A percentile compares a stretch with the other conserved stretches of the same genome.
phyloP scores from a whole-genome alignment of 208 protist species.

The Herpetomonas tarakana region DNA sequence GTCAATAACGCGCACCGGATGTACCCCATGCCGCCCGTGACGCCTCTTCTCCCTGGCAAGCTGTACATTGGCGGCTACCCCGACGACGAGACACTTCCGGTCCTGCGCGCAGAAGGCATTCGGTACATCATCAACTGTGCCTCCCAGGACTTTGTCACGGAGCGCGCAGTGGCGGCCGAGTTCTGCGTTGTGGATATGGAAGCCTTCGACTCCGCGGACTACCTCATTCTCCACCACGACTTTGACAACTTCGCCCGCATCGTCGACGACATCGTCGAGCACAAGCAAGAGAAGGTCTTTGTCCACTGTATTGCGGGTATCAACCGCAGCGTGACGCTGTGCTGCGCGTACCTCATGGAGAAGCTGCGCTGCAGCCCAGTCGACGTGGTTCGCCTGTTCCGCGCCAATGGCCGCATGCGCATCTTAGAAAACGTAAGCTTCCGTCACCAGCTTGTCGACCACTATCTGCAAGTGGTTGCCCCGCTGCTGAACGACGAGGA shows the following conservation, averaged over 20 bases:
- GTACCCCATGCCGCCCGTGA: constrained; percentile 37
- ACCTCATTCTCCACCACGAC: constrained; percentile 78
- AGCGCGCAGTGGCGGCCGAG: constrained; percentile 18
- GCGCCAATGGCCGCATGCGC: constrained; percentile 42
- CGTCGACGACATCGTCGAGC: constrained; percentile 26
- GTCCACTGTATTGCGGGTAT: constrained; percentile 87
- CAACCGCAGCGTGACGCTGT: constrained; percentile 84
- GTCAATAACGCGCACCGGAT: constrained; percentile 18
- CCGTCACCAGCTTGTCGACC: constrained; percentile 80
- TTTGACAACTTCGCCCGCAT: constrained; percentile 62
- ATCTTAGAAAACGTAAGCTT: constrained; percentile 80
- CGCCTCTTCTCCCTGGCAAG: constrained; percentile 41
- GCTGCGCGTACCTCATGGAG: constrained; percentile 78
- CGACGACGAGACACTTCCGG: constrained; percentile 46
- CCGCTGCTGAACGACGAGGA: neutral
- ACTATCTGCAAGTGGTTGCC: constrained; percentile 52
- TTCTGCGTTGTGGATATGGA: constrained; percentile 50
- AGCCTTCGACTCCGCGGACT: constrained; percentile 60
- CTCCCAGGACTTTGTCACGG: constrained; percentile 44
- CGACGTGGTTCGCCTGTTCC: constrained; percentile 56
- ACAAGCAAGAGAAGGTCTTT: constrained; percentile 56
- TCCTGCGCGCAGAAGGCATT: constrained; percentile 46
- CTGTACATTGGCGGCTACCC: constrained; percentile 83
- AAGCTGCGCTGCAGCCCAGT: constrained; percentile 40
- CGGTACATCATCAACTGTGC: constrained; percentile 81